phyloP scores from a whole-genome alignment of 331 rosid species.

The Telfairia occidentalis region DNA sequence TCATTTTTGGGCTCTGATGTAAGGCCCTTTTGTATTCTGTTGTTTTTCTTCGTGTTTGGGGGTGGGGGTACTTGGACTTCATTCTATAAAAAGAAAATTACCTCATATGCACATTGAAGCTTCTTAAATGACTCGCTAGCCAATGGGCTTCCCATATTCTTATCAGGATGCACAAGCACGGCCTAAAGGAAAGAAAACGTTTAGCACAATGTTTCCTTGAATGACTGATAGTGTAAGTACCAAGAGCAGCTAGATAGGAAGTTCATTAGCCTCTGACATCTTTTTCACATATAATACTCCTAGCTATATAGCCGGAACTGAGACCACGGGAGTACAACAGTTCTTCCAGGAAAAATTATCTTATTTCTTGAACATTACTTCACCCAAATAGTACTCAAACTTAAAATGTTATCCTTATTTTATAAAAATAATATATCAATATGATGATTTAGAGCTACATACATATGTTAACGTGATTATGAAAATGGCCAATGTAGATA shows the following conservation, averaged over 20 bases:
- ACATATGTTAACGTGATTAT: neutral
- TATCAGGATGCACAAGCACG: conserved; percentile 98
- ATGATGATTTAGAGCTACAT: neutral
- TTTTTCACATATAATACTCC: neutral
- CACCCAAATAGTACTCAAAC: neutral
- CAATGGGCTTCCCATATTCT: conserved; percentile 81
- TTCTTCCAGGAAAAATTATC: neutral
- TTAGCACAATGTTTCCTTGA: neutral
- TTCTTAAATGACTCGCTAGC: conserved; percentile 92
- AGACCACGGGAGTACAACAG: neutral
- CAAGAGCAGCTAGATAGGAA: neutral
- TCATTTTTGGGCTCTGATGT: neutral
- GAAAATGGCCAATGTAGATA: neutral
- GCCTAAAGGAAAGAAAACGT: conserved; percentile 38
- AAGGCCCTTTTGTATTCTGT: neutral
- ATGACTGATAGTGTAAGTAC: neutral
- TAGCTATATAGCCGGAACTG: neutral
- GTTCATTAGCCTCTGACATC: neutral
- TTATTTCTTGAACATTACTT: neutral
- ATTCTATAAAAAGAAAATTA: conserved; percentile 18
- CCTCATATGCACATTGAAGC: conserved; percentile 96
- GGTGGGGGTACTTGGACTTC: neutral
- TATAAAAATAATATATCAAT: neutral
- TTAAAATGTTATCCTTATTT: neutral
- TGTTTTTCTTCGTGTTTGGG: no score